Evolutionary conservation across 2,329 filamentous ascomycete genomes (phyloP).

Genomic region (Fusarium nematophilum): DNA sequence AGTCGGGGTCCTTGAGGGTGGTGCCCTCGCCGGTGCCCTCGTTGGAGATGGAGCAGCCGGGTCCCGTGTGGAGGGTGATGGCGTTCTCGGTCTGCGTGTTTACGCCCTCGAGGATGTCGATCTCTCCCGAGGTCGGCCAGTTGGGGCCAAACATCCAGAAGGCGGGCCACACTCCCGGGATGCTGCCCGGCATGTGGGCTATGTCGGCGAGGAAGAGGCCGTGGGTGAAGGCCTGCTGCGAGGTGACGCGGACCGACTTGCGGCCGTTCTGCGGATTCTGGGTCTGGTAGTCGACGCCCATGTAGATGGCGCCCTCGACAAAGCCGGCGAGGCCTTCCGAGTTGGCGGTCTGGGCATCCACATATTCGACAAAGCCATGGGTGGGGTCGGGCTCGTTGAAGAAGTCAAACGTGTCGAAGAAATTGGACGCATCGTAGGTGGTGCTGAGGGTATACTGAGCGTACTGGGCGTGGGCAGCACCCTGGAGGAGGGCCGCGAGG

Average conservation of each 20-base stretch:
- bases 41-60: constrained; percentile 68
- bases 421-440: constrained; percentile 63
- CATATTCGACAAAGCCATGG: constrained; percentile 78
- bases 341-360: constrained; percentile 68
- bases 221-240: constrained; percentile 72
- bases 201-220: constrained; percentile 81
- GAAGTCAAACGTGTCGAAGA: constrained; percentile 68
- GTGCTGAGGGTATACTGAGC: constrained; percentile 59
- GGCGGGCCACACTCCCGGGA: constrained; percentile 81
- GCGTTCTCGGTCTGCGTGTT: constrained; percentile 69
- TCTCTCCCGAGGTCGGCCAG: constrained; percentile 79
- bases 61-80: constrained; percentile 75
- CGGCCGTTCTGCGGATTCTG: constrained; percentile 69
- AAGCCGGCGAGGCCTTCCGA: constrained; percentile 68
- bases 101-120: constrained; percentile 85
- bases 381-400: constrained; percentile 74
- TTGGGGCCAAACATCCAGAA: constrained; percentile 75
- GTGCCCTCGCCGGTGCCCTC: constrained; percentile 59
- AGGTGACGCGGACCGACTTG: constrained; percentile 75
- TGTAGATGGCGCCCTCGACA: constrained; percentile 67
- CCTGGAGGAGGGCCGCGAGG: constrained; percentile 46
- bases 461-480: constrained; percentile 51
- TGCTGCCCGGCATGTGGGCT: constrained; percentile 77
- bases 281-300: constrained; percentile 76
- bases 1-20: constrained; percentile 63